Evolutionary conservation across 2,329 filamentous ascomycete genomes (phyloP).

Genomic region (Ceratocystis cacaofunesta): DNA sequence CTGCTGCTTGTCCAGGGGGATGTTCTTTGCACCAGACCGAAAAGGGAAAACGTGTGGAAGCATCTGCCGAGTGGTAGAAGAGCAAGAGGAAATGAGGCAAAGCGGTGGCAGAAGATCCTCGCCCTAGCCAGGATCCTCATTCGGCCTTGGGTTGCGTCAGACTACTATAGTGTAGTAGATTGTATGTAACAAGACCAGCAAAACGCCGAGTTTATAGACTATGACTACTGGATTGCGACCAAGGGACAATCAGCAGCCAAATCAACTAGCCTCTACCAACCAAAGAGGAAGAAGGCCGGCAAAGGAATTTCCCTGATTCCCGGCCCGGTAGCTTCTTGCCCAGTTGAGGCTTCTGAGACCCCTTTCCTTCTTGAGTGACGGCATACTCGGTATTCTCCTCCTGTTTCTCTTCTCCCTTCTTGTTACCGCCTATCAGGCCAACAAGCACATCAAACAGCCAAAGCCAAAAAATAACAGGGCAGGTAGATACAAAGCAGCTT

Average conservation of each 20-base stretch:
- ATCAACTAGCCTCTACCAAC: not conserved
- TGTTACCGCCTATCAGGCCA: not conserved
- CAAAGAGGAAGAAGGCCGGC: not conserved
- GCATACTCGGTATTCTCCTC: no score
- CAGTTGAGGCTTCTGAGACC: not conserved
- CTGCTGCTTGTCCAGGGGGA: not conserved
- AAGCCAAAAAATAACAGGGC: not conserved
- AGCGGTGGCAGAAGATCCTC: not conserved
- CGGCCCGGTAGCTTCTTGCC: not conserved
- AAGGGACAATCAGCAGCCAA: not conserved
- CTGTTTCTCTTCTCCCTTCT: no score
- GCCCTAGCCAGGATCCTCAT: not conserved
- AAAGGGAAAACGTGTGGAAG: not conserved
- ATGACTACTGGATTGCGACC: not conserved
- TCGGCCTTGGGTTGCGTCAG: not conserved
- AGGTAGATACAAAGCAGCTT: not conserved
- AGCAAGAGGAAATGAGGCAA: not conserved
- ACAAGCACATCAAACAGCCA: not conserved
- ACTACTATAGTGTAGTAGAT: not conserved
- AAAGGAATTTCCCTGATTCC: not conserved
- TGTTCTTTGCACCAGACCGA: not conserved
- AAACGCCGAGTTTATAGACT: not conserved
- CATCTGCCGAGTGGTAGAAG: not conserved
- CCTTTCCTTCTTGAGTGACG: not conserved
- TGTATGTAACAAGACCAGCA: constrained; percentile 3